A percentile compares a stretch with the other conserved stretches of the same genome.
phyloP scores from a whole-genome alignment of 805 yeast genomes.

The Suhomyces kilbournensis region DNA sequence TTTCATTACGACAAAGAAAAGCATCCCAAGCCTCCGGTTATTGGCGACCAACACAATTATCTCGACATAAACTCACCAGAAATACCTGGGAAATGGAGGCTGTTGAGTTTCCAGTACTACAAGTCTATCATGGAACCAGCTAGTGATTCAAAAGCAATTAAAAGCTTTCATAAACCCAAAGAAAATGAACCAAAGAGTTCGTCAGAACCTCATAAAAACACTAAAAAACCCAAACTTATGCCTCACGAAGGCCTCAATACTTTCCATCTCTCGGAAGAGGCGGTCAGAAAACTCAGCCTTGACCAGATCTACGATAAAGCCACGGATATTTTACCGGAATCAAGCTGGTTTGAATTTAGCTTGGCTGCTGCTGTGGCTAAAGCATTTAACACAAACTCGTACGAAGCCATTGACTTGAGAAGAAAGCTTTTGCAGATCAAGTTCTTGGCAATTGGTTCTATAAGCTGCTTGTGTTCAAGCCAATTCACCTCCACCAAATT shows the following conservation, averaged over 20 bases:
- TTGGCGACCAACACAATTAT: slow-evolving; percentile 43
- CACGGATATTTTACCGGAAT: slow-evolving; percentile 52
- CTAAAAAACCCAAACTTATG: background rate
- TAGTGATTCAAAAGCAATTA: slow-evolving; percentile 12
- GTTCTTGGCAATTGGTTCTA: slow-evolving; percentile 63
- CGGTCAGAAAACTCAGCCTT: slow-evolving; percentile 49
- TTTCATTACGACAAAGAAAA: slow-evolving; percentile 11
- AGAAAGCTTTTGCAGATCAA: slow-evolving; percentile 59
- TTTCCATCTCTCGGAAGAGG: slow-evolving; percentile 52
- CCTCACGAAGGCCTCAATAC: slow-evolving; percentile 48
- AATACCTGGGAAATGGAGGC: slow-evolving; percentile 57
- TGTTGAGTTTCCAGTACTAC: slow-evolving; percentile 52
- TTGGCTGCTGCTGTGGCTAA: slow-evolving; percentile 64
- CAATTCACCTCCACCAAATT: slow-evolving; percentile 61
- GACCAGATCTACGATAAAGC: slow-evolving; percentile 68
- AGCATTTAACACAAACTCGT: slow-evolving; percentile 59
- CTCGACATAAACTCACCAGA: slow-evolving; percentile 44
- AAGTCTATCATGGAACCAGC: slow-evolving; percentile 8
- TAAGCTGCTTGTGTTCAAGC: slow-evolving; percentile 54
- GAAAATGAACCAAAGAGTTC: background rate
- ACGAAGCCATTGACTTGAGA: slow-evolving; percentile 54
- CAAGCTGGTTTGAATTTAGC: slow-evolving; percentile 62
- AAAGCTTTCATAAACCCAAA: slow-evolving; percentile 9
- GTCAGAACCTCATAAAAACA: background rate
- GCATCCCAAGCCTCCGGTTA: slow-evolving; percentile 18